Base-by-base conservation (phyloP, 2,329 filamentous ascomycete genomes). In the Phyllosticta citriasiana region DNA sequence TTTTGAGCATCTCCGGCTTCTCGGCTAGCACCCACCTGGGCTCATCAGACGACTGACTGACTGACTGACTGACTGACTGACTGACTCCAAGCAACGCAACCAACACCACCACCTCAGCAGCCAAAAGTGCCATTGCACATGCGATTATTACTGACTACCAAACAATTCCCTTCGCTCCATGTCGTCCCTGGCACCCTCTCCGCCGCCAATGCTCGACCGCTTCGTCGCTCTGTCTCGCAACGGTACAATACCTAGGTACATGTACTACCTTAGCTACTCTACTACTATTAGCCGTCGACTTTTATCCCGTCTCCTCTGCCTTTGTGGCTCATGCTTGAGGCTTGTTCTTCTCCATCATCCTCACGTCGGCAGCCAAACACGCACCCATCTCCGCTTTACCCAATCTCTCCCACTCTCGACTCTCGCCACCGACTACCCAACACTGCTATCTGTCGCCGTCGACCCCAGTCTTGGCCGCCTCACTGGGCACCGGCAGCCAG, bases 1-100 rank as follows among this genome's bases (percentile, higher is more conserved):
- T 60, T 60, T 60, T 60, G 58, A 60, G 53, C 58, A 47, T n/a
- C 14, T n/a, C 40, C 40, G 40, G 40, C 14, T 47, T 47, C 40
- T 47, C 40, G 40, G 40, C 40, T 47, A 47, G 40, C 40, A 47
- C 40, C 40, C 40, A 47, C 40, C 40, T 47, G 40, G 40, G 4
- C 40, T 47, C 40, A 47, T 47, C 40, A 47, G 33, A 40, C 40
- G 40, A 47, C 19, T 22, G 19, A 22, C 19, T 22, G 19, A 22
- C 19, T 22, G 40, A 47, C 19, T 22, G 19, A 22, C 19, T 22
- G 19, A 22, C 19, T 22, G 19, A 22, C 19, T 22, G 19, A 22
- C 19, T 22, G 19, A 22, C 19, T 22, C 19, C 19, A 22, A 22
- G 19, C 19, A 22, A 22, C 40, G 40, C 40, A 47, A n/a, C 14